phyloP scores from a whole-genome alignment of 306 rosid species.

The Abrus pulchellus region DNA sequence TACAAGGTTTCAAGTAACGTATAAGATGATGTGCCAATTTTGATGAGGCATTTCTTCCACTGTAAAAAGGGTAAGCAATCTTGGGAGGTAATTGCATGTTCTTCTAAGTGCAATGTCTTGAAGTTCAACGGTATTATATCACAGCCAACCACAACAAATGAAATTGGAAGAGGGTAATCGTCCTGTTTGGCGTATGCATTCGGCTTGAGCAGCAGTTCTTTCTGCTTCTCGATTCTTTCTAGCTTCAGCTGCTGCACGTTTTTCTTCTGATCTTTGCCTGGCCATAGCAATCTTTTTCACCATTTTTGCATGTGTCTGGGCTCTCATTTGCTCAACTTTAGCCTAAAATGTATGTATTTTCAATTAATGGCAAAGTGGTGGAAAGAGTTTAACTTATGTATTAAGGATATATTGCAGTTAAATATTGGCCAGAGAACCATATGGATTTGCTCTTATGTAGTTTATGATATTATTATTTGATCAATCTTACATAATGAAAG shows the following conservation, averaged over 20 bases:
- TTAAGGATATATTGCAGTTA: background rate
- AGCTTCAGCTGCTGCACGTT: conserved; percentile 79
- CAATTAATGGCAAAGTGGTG: conserved; percentile 15
- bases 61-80: conserved; percentile 23
- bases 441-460: background rate
- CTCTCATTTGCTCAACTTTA: conserved; percentile 86
- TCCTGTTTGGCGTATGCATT: conserved; percentile 84
- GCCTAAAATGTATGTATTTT: conserved; percentile 56
- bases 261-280: conserved; percentile 87
- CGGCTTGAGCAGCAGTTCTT: conserved; percentile 77
- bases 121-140: conserved; percentile 8
- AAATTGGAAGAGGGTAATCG: conserved; percentile 65
- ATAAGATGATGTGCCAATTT: conserved; percentile 26
- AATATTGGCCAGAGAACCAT: background rate
- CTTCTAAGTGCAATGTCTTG: conserved; percentile 6
- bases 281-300: conserved; percentile 85
- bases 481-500: background rate
- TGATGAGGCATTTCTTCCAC: background rate
- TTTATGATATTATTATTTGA: background rate
- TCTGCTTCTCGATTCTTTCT: conserved; percentile 74
- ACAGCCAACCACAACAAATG: conserved; percentile 86
- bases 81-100: background rate
- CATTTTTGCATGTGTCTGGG: conserved; percentile 84
- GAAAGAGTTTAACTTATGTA: background rate
- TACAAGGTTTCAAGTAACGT: conserved; percentile 45